Percentiles rank a stretch among this genome's conserved stretches.
Conservation (phyloP, 2,329 filamentous ascomycete genomes). For the Nannizzia gypsea region DNA sequence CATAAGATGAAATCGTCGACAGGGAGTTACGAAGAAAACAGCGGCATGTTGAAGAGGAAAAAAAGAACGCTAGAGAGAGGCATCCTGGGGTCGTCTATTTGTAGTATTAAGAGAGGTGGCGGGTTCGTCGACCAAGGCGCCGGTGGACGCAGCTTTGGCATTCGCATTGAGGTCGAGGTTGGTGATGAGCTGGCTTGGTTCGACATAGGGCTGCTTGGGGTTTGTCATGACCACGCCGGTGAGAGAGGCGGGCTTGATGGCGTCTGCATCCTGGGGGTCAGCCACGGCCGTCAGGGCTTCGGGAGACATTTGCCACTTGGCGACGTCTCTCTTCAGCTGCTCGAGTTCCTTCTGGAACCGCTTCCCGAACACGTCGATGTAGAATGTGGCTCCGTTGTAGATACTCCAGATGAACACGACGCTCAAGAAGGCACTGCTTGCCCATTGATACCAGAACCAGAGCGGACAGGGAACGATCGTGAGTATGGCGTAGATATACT, state of each 20-base stretch:
- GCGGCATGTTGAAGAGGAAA: neutral
- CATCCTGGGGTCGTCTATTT: conserved; percentile 1
- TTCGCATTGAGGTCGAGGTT: neutral
- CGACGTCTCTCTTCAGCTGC: conserved; percentile 73
- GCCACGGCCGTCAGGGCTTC: conserved; percentile 4
- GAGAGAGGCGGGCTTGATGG: neutral
- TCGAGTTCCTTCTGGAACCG: conserved; percentile 95
- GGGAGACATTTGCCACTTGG: conserved; percentile 61
- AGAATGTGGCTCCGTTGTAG: conserved; percentile 93
- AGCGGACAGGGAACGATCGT: conserved; percentile 92
- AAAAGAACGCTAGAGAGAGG: neutral
- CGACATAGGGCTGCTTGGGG: neutral
- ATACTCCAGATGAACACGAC: conserved; percentile 87
- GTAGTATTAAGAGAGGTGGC: neutral
- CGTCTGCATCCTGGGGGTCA: neutral
- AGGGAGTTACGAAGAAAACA: too few relatives aligned
- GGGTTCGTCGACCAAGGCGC: neutral
- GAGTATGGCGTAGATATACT: conserved; percentile 77
- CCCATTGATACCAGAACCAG: conserved; percentile 84
- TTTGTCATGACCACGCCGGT: neutral
- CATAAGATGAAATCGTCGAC: neutral
- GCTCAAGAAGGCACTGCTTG: conserved; percentile 63
- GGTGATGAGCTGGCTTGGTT: neutral
- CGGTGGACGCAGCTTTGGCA: neutral
- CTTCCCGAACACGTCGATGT: conserved; percentile 95